Conservation (phyloP, 192 early-diverging fungal genomes). For the Entophlyctis luteolus region DNA sequence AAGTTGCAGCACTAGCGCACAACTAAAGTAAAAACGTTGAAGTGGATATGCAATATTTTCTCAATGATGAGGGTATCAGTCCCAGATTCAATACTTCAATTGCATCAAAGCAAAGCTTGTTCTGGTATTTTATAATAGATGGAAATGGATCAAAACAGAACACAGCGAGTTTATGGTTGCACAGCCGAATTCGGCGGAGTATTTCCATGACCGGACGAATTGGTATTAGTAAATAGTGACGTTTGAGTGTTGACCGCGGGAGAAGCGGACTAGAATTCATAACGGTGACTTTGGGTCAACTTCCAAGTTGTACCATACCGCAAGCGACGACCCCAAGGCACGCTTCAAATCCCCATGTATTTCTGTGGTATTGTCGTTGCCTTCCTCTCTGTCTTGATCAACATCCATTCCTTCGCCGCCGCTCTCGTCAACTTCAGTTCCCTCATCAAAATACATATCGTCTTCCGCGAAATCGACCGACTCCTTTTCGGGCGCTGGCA, state of each 20-base stretch:
- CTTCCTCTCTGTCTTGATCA: neutral
- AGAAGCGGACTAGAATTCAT: neutral
- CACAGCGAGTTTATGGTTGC: no score
- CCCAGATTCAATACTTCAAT: no score
- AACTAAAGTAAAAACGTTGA: no score
- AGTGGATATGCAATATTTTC: no score
- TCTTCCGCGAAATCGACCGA: conserved; percentile 22
- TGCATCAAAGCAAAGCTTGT: no score
- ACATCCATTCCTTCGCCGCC: neutral
- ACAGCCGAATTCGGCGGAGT: conserved; percentile 20
- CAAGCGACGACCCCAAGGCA: no score
- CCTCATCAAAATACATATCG: conserved; percentile 17
- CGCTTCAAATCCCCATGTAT: neutral
- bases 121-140: no score
- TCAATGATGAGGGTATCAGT: no score
- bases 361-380: neutral
- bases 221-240: neutral
- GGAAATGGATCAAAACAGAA: no score
- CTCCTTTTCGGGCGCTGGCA: conserved; percentile 14
- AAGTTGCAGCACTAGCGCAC: no score
- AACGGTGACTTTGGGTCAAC: no score
- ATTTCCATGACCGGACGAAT: neutral
- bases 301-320: no score
- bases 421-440: neutral
- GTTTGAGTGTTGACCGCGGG: conserved; percentile 7